These are phyloP conservation scores for Trichomonascaceae sp. DNA, from an alignment of 1,139 yeast species.

Conservation along the genomic window DNA sequence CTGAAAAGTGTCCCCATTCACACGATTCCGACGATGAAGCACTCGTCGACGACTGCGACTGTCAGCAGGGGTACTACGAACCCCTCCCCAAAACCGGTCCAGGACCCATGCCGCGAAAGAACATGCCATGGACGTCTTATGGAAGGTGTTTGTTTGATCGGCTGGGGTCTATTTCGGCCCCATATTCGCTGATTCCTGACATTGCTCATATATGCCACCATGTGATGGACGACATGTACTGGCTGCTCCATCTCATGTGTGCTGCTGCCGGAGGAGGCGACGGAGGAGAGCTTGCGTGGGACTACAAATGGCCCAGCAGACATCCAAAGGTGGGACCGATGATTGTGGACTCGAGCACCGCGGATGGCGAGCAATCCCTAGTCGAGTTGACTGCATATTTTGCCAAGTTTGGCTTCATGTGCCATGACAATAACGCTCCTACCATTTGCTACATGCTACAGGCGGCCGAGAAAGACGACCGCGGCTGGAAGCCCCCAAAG, in stretches of 20 bases:
- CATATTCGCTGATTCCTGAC: not conserved
- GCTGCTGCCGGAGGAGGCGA: not conserved
- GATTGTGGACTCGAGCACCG: not conserved
- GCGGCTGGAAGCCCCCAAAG: too few species aligned
- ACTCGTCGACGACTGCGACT: not conserved
- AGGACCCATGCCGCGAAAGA: not conserved
- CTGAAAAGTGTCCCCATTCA: too few species aligned
- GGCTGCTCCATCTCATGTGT: not conserved
- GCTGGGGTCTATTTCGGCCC: not conserved
- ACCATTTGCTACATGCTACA: too few species aligned
- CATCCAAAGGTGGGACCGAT: not conserved
- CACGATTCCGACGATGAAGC: not conserved
- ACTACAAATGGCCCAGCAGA: not conserved
- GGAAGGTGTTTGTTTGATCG: not conserved
- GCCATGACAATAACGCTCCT: too few species aligned
- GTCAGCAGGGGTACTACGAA: not conserved
- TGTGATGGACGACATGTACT: not conserved
- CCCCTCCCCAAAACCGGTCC: not conserved
- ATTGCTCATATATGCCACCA: not conserved
- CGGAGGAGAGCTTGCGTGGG: not conserved
- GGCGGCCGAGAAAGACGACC: too few species aligned
- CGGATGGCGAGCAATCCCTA: not conserved
- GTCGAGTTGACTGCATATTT: not conserved
- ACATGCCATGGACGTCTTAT: not conserved
- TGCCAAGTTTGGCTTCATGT: not conserved